Conservation (phyloP, 345 rosid species). For the Murraya paniculata region DNA sequence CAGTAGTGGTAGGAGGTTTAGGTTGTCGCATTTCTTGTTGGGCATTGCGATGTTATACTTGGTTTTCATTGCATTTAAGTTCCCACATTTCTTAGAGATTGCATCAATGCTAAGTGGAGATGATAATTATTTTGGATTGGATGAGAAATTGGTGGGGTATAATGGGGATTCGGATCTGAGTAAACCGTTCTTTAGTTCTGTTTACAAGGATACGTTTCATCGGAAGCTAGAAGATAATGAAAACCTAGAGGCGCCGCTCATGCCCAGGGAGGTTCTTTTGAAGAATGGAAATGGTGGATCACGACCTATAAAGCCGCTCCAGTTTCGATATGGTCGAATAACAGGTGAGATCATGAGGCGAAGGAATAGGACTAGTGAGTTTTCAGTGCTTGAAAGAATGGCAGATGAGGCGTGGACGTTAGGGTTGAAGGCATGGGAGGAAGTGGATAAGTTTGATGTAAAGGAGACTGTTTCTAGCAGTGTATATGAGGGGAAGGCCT, state of each 20-base stretch:
- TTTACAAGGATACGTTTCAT: conserved; percentile 61
- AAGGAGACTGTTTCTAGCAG: conserved; percentile 40
- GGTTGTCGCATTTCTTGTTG: conserved; percentile 69
- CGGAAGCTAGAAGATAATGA: conserved; percentile 68
- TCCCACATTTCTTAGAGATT: conserved; percentile 76
- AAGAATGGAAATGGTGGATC: conserved; percentile 36
- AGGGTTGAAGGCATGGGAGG: conserved; percentile 93
- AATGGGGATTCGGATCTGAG: conserved; percentile 51
- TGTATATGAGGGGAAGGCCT: conserved; percentile 39
- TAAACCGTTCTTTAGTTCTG: conserved; percentile 49
- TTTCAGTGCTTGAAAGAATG: conserved; percentile 73
- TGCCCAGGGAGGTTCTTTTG: conserved; percentile 47
- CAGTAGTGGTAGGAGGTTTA: conserved; percentile 60
- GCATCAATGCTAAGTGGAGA: conserved; percentile 69
- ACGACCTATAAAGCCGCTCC: conserved; percentile 51
- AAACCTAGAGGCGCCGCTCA: conserved; percentile 45
- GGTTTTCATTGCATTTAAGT: conserved; percentile 70
- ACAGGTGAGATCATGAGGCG: conserved; percentile 72
- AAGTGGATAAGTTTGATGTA: conserved; percentile 50
- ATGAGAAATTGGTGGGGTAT: conserved; percentile 39
- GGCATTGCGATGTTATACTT: conserved; percentile 66
- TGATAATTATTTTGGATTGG: conserved; percentile 51
- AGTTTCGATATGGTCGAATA: conserved; percentile 65
- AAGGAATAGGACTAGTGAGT: conserved; percentile 59
- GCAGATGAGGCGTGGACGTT: conserved; percentile 93